Base-by-base conservation (phyloP, 208 protist species). In the Crithidia sp. region DNA sequence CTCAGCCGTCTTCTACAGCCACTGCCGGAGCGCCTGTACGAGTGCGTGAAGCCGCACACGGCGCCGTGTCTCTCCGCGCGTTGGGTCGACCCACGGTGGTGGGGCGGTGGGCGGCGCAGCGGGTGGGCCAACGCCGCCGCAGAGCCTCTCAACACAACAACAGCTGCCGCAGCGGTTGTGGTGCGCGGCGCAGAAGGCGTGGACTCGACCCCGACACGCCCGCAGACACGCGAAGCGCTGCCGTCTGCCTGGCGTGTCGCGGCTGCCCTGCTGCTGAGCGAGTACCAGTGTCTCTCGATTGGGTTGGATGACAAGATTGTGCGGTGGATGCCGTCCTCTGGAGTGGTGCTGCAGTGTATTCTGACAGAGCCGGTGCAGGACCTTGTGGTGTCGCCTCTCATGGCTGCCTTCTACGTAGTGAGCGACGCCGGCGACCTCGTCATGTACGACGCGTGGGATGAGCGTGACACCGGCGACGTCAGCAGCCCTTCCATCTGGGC, bases 361-460 rank as follows among this genome's bases (percentile, higher is more conserved):
- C 14, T 59, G 6, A 84, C 84, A 9, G 64, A 79, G 54, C 82
- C 84, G 10, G 67, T 87, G 50, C 72, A 81, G 47, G 86, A 88
- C 80, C 71, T 91, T 16, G 37, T 93, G 17, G 70, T 93, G 36
- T 93, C 84, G 2, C 82, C 85, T 7, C 67, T 95, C n/a, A 88
- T 88, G 83, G 76, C 79, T 9, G 81, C 86, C 37, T 71, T 93
- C 47, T 93, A 95, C 70, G 82, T 81, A 12, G 86, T 90, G 12
- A 84, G 82, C 73, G 80, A 87, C 52, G 75, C 64, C 40, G 87
- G 87, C 5, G 54, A 90, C 37, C 67, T 95, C 19, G 76, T 67
- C 45, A 88, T 93, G 86, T 89, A 92, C 74, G 88, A 92, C 54
- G 87, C 81, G 2, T 89, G 83, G 82, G 88, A 91, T 74, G 87